These are phyloP conservation scores for Vitellaria paradoxa DNA, from an alignment of 179 eudicot species.

Conservation along the genomic window DNA sequence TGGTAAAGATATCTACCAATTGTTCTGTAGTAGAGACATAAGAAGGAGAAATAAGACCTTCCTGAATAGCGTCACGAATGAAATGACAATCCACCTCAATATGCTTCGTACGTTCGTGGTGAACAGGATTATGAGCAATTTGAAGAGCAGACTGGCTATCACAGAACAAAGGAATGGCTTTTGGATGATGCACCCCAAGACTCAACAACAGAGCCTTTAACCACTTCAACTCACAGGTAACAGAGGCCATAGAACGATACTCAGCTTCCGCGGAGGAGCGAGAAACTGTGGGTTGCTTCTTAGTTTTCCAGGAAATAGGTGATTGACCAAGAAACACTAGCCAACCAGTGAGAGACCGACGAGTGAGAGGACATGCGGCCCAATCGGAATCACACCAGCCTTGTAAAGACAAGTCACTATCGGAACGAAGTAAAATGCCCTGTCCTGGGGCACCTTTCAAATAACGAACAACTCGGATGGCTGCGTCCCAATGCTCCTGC, in stretches of 20 bases:
- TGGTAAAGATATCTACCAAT: constrained; percentile 22
- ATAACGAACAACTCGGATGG: constrained; percentile 13
- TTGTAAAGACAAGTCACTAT: neutral
- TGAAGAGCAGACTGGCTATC: no score
- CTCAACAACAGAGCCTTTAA: constrained; percentile 10
- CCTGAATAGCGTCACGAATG: neutral
- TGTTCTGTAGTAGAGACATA: neutral
- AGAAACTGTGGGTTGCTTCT: no score
- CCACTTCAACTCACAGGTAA: constrained; percentile 20
- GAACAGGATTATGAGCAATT: no score
- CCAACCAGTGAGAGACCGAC: constrained; percentile 5
- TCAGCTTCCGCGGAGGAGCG: no score
- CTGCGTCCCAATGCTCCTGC: no score
- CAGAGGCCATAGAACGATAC: no score
- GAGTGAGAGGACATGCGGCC: constrained; percentile 14
- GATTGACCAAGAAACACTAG: constrained; percentile 1
- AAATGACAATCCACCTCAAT: no score
- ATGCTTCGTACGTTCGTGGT: no score
- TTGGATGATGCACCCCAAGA: constrained; percentile 9
- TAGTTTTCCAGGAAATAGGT: no score
- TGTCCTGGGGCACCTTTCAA: no score
- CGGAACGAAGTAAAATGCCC: no score
- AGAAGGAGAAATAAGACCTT: neutral
- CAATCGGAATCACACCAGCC: constrained; percentile 23
- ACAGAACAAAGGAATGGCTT: no score